A percentile compares a stretch with the other conserved stretches of the same genome.
Evolutionary conservation across 805 yeast genomes (phyloP).

Genomic region (Maudiozyma pseudohumilis): DNA sequence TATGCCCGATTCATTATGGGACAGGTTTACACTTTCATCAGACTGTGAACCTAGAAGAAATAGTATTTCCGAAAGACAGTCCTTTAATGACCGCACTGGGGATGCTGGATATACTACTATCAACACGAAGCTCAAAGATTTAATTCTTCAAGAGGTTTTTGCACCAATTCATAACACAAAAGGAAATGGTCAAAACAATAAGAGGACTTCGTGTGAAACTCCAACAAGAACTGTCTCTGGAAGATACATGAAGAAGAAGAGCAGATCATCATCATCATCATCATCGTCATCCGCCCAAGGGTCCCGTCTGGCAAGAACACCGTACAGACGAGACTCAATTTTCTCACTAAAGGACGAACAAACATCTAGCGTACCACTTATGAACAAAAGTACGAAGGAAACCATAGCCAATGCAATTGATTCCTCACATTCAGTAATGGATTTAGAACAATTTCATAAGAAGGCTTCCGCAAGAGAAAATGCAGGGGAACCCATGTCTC

Average conservation of each 20-base stretch:
- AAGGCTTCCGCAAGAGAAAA: slow-evolving; percentile 20
- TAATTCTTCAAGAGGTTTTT: slow-evolving; percentile 65
- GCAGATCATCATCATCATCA: slow-evolving; percentile 10
- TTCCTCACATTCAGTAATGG: slow-evolving; percentile 25
- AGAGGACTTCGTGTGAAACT: slow-evolving; percentile 4
- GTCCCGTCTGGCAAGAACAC: not conserved
- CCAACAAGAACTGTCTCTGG: slow-evolving; percentile 11
- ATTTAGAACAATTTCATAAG: slow-evolving; percentile 23
- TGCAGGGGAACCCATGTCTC: not conserved
- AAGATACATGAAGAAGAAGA: slow-evolving; percentile 7
- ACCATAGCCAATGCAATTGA: slow-evolving; percentile 22
- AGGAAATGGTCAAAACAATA: slow-evolving; percentile 1
- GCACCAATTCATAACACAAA: slow-evolving; percentile 18
- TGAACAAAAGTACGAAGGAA: slow-evolving; percentile 17
- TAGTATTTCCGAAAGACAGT: slow-evolving; percentile 6
- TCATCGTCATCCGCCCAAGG: slow-evolving; percentile 2
- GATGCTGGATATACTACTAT: slow-evolving; percentile 47
- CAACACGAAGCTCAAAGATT: slow-evolving; percentile 60
- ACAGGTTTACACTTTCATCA: slow-evolving; percentile 42
- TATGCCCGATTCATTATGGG: slow-evolving; percentile 72
- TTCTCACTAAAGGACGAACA: slow-evolving; percentile 13
- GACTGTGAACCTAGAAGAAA: slow-evolving; percentile 22
- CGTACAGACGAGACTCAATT: slow-evolving; percentile 14
- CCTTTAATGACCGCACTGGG: slow-evolving; percentile 3
- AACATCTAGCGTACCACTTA: slow-evolving; percentile 11